These are phyloP conservation scores for Candida nitratophila DNA, from an alignment of 805 yeast species.

Conservation along the genomic window DNA sequence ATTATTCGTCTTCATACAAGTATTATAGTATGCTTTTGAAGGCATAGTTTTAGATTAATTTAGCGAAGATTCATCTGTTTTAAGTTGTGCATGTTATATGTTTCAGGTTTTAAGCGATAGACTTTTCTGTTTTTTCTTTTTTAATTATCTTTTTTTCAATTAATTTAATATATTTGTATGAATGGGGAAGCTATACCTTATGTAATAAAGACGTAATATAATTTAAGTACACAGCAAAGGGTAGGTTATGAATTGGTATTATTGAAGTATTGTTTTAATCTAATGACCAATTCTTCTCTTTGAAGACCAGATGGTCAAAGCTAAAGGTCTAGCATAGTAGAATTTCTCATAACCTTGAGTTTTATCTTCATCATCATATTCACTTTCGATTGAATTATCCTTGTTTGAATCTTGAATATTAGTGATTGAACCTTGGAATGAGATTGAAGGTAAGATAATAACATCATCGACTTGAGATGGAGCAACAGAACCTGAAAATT, in stretches of 20 bases:
- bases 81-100: no score
- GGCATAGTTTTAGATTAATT: no score
- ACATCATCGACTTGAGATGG: slow-evolving; percentile 26
- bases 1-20: no score
- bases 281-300: not conserved
- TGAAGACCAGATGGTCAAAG: slow-evolving; percentile 19
- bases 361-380: slow-evolving; percentile 23
- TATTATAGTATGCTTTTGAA: no score
- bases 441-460: slow-evolving; percentile 21
- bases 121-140: no score
- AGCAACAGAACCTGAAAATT: slow-evolving; percentile 18
- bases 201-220: no score
- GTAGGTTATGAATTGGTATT: not conserved
- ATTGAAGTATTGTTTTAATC: not conserved
- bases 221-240: no score
- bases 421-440: slow-evolving; percentile 16
- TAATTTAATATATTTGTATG: no score
- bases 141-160: no score
- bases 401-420: not conserved
- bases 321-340: slow-evolving; percentile 24
- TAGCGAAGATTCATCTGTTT: no score
- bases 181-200: no score
- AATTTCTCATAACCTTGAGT: slow-evolving; percentile 19
- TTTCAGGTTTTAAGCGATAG: no score
- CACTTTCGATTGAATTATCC: slow-evolving; percentile 8